Evolutionary conservation across 768 basidiomycete genomes (phyloP).

Genomic region (Boletus pseudopeckii): DNA sequence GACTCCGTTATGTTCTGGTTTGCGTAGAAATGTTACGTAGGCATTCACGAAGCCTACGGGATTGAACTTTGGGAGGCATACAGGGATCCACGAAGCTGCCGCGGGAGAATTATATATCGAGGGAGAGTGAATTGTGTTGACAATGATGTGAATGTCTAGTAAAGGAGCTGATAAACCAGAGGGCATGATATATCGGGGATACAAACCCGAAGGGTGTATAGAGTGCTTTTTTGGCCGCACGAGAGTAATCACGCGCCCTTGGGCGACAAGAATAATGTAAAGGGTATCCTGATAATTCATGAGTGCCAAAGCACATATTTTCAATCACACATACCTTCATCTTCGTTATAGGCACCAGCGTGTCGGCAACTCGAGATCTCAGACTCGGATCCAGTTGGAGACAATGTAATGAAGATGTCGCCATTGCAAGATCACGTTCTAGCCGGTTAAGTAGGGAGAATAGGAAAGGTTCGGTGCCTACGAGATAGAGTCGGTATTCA

Average conservation of each 20-base stretch:
- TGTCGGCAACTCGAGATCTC: conserved; percentile 73
- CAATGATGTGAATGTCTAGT: conserved; percentile 80
- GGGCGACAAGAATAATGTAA: conserved; percentile 83
- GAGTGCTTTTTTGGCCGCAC: conserved; percentile 90
- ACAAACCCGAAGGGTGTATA: conserved; percentile 84
- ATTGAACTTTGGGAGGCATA: conserved; percentile 95
- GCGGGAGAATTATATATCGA: conserved; percentile 74
- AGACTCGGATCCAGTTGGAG: conserved; percentile 67
- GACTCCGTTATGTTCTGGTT: conserved; percentile 25
- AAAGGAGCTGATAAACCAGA: background rate
- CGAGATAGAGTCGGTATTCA: background rate
- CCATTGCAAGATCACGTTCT: conserved; percentile 79
- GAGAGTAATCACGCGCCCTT: conserved; percentile 77
- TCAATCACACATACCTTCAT: conserved; percentile 56
- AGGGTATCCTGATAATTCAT: conserved; percentile 66
- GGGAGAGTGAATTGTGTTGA: conserved; percentile 86
- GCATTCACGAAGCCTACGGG: conserved; percentile 86
- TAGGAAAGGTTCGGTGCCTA: conserved; percentile 83
- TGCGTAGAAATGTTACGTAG: conserved; percentile 72
- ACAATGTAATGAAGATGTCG: conserved; percentile 76
- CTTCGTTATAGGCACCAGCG: conserved; percentile 75
- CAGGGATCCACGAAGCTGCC: conserved; percentile 88
- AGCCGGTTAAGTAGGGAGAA: conserved; percentile 65
- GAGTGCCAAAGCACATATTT: background rate
- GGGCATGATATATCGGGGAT: background rate